Evolutionary conservation across 2,329 filamentous ascomycete genomes (phyloP).

Genomic region (Exophiala oligosperma): DNA sequence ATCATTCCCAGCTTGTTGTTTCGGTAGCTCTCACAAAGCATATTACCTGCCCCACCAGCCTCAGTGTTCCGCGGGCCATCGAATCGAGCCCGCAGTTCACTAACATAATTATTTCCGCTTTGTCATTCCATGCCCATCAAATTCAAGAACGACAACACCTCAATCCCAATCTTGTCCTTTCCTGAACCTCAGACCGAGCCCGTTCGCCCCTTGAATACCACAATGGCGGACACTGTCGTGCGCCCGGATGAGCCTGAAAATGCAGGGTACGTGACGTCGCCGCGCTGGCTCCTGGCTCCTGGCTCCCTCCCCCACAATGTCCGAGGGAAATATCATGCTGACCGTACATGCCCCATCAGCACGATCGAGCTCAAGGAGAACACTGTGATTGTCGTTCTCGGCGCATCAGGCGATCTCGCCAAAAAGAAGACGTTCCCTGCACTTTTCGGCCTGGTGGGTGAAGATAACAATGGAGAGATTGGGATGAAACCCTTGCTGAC

Average conservation of each 20-base stretch:
- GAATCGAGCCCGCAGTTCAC: not conserved
- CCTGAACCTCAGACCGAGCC: not conserved
- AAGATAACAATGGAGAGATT: constrained; percentile 5
- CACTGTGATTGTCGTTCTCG: constrained; percentile 93
- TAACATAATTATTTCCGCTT: constrained; percentile 5
- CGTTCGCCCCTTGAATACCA: constrained; percentile 16
- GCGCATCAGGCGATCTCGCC: constrained; percentile 93
- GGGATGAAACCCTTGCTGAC: constrained; percentile 20
- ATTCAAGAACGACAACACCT: not conserved
- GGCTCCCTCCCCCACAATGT: too few species aligned
- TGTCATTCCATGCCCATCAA: constrained; percentile 13
- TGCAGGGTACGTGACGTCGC: constrained; percentile 50
- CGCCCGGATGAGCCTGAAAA: constrained; percentile 50
- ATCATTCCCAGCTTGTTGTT: not conserved
- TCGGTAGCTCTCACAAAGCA: not conserved
- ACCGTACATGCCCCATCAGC: constrained; percentile 49
- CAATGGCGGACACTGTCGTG: constrained; percentile 54
- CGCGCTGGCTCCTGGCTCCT: too few species aligned
- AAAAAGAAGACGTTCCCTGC: constrained; percentile 99
- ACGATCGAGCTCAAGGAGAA: constrained; percentile 97
- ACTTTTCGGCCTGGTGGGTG: constrained; percentile 90
- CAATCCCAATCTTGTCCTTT: not conserved
- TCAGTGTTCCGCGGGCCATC: not conserved
- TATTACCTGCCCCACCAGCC: constrained; percentile 1
- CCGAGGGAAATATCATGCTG: constrained; percentile 1